Base-by-base conservation (phyloP, 306 rosid species). In the Astragalus glycyphyllos region DNA sequence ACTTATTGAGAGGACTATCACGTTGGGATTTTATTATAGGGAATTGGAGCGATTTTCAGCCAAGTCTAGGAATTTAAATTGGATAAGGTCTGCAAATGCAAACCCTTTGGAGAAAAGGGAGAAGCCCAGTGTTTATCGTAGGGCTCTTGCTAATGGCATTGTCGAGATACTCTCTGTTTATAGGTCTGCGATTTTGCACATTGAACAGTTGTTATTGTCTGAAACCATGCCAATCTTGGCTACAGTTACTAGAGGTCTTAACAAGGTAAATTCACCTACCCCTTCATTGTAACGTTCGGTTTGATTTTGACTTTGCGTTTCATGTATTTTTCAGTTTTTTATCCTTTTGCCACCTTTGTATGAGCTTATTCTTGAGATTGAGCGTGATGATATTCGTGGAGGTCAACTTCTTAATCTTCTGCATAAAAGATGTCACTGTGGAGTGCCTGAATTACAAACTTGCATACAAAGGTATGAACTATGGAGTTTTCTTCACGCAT, bases 391-490 rank as follows among this genome's bases (percentile, higher is more conserved):
- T 77, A 81, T 89, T 81, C 90, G 86, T 0, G 99, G 96, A 2
- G 97, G 99, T 60, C 92, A 87, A 72, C 95, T 94, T 74, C 97
- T 94, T 65, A 91, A 87, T 66, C 96, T 94, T 53, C 76, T 91
- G 20, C 91, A 91, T 74, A 87, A 89, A 80, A 82, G 96, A 63
- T 89, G 97, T 65, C 99, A 87, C 64, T 94, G 99, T 78, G 99
- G 99, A 34, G 99, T 94, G 63, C 99, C 97, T 29, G 99, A 94
- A 73, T 83, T 91, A 81, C 99, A 94, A 78, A 82, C 96, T 14
- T 94, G 99, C 80, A 86, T 94, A 68, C 96, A 91, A 58, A 94
- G 97, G 97, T 91, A 71, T 81, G 75, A 9, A 12, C 29, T 20
- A 71, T 81, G 75, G 9, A 12, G 29, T 20, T 68, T 16, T 70